Percentiles rank a stretch among this genome's conserved stretches.
These are phyloP conservation scores for Penicillium sclerotigenum DNA, from an alignment of 2,329 filamentous ascomycete species.

Conservation along the genomic window DNA sequence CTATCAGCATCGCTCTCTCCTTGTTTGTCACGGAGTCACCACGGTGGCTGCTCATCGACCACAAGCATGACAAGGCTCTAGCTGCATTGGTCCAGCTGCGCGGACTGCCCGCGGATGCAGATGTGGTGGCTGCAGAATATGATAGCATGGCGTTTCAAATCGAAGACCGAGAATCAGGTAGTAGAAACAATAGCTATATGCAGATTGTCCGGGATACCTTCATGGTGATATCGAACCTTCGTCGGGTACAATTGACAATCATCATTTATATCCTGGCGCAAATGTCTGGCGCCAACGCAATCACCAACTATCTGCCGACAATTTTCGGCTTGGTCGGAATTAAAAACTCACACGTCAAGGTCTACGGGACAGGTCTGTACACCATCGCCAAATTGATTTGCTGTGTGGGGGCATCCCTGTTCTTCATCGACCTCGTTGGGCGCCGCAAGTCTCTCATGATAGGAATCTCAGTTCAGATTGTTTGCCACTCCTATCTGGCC, in stretches of 20 bases:
- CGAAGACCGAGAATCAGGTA: background rate
- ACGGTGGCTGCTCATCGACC: slow-evolving; percentile 36
- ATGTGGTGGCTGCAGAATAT: background rate
- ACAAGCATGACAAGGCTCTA: slow-evolving; percentile 30
- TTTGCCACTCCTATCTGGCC: slow-evolving; percentile 44
- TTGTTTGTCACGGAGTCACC: slow-evolving; percentile 37
- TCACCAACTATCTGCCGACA: slow-evolving; percentile 45
- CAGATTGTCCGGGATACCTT: slow-evolving; percentile 37
- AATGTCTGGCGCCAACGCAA: slow-evolving; percentile 44
- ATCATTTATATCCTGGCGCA: slow-evolving; percentile 41
- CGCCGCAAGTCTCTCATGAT: slow-evolving; percentile 41
- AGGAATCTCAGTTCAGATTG: slow-evolving; percentile 38
- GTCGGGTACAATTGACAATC: slow-evolving; percentile 38
- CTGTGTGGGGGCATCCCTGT: slow-evolving; percentile 42
- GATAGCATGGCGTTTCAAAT: background rate
- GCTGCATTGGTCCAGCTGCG: slow-evolving; percentile 22
- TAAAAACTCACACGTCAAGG: slow-evolving; percentile 23
- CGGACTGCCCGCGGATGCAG: slow-evolving; percentile 26
- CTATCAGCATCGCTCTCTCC: slow-evolving; percentile 24
- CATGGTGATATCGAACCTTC: slow-evolving; percentile 36
- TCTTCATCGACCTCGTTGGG: slow-evolving; percentile 47
- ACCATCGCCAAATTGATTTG: slow-evolving; percentile 44
- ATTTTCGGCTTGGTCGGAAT: slow-evolving; percentile 42
- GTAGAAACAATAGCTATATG: background rate
- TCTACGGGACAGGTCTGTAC: slow-evolving; percentile 46